phyloP scores from a whole-genome alignment of 2,329 filamentous ascomycete genomes.

The Fusarium sp. region DNA sequence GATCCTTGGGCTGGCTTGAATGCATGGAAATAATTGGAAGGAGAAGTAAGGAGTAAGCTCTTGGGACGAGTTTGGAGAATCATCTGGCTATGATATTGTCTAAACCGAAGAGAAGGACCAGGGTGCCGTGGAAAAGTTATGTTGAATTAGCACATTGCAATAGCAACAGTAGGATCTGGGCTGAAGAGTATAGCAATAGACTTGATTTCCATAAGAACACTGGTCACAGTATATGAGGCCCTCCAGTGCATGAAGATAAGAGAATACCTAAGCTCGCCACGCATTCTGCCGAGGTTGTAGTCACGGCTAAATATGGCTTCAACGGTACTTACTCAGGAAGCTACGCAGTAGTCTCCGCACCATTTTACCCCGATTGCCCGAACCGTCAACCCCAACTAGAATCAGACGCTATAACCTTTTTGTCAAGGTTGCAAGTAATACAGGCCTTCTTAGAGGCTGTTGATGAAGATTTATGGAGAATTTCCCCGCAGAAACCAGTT shows the following conservation, averaged over 20 bases:
- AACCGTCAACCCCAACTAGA: slow-evolving; percentile 29
- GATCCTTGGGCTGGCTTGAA: slow-evolving; percentile 66
- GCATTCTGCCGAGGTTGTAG: slow-evolving; percentile 37
- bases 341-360: slow-evolving; percentile 36
- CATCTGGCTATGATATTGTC: not conserved
- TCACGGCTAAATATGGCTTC: slow-evolving; percentile 8
- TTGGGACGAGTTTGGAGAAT: not conserved
- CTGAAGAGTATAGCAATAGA: slow-evolving; percentile 25
- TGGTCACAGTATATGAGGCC: not conserved
- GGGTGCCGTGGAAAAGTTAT: slow-evolving; percentile 2
- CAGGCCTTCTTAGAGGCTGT: slow-evolving; percentile 37
- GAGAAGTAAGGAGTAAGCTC: not conserved
- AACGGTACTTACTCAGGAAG: not conserved
- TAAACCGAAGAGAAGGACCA: slow-evolving; percentile 6
- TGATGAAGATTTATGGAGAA: slow-evolving; percentile 19
- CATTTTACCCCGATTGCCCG: slow-evolving; percentile 44
- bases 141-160: not conserved
- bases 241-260: not conserved
- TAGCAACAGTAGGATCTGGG: slow-evolving; percentile 3
- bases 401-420: slow-evolving; percentile 8
- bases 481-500: slow-evolving; percentile 28
- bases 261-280: slow-evolving; percentile 9
- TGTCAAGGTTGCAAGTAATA: slow-evolving; percentile 34
- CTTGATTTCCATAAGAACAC: slow-evolving; percentile 12
- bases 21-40: slow-evolving; percentile 59